Evolutionary conservation across 257 asterid genomes (phyloP).

Genomic region (Cordia subcordata): DNA sequence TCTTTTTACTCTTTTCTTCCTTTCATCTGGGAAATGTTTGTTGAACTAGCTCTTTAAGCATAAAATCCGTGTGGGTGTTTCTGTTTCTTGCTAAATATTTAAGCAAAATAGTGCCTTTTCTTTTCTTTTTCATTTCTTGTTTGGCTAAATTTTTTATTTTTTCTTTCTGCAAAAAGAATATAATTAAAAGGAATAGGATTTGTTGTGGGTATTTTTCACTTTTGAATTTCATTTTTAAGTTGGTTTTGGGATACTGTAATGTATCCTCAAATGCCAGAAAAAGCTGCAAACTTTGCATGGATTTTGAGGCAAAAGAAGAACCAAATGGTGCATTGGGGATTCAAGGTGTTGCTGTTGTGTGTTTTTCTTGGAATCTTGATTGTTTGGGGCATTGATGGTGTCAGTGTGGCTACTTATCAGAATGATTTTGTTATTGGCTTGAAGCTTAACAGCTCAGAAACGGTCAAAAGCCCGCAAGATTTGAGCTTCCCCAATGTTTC

Average conservation of each 20-base stretch:
- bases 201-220: slow-evolving; percentile 4
- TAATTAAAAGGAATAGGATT: not conserved
- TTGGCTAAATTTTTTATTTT: too few species aligned
- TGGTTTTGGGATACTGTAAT: not conserved
- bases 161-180: not conserved
- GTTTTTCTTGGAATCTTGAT: slow-evolving; percentile 52
- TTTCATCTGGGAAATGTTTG: slow-evolving; percentile 20
- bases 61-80: not conserved
- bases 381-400: slow-evolving; percentile 45
- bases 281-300: slow-evolving; percentile 42
- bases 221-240: slow-evolving; percentile 6
- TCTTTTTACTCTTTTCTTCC: not conserved
- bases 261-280: slow-evolving; percentile 45
- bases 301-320: slow-evolving; percentile 41
- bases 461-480: slow-evolving; percentile 25
- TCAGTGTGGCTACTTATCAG: slow-evolving; percentile 23
- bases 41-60: not conserved
- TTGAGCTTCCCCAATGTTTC: slow-evolving; percentile 26
- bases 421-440: slow-evolving; percentile 30
- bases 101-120: not conserved
- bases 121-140: not conserved
- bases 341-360: slow-evolving; percentile 45
- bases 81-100: not conserved
- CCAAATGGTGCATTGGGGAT: slow-evolving; percentile 49
- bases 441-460: slow-evolving; percentile 28